Base-by-base conservation (phyloP, 2,329 filamentous ascomycete genomes). In the Cytospora chrysosperma region DNA sequence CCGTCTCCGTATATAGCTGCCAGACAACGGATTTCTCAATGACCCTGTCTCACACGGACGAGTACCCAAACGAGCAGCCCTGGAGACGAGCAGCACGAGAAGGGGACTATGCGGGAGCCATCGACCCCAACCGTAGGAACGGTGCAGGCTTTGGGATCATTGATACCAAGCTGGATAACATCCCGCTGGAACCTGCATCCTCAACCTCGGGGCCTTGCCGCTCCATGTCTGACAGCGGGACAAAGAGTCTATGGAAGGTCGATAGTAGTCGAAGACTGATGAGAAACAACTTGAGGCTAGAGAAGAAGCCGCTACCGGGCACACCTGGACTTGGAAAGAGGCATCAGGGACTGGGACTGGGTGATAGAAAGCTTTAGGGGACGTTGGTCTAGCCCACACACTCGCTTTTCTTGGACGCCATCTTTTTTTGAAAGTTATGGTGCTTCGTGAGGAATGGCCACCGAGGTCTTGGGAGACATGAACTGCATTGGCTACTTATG, bases 51-150 rank as follows among this genome's bases (percentile, higher is more conserved):
- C 57, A n/a, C 1, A 27, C 19, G 27, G 30, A 53, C 21, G 27
- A 50, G 19, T 37, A 61, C 13, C 64, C 61, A 9, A 34, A 66
- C 15, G 54, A 64, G n/a, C 64, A 66, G 54, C 64, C 64, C 17
- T 66, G 64, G 64, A 63, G 65, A 40, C 47, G 65, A 55, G 51
- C 43, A 40, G 47, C 59, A 37, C 58, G 62, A 10, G 51, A 64
- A 19, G 65, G 59, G 13, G 65, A 65, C 26, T 65, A 65, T 21
- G 65, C 62, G 3, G 65, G 62, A 28, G 65, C 65, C 1, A 47
- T 62, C 4, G 65, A 65, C 13, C 65, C 62, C 8, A 57, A 27
- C 21, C 56, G 65, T 50, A 47, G 65, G 17, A 59, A 64, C 24
- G 63, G 65, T 9, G 65, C 62, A 3, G 62, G 65, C 3, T 65